Evolutionary conservation across 352 stramenopile species (phyloP), one percentile per base, ranked within the genome.

Genomic region (Peronospora belbahrii): DNA sequence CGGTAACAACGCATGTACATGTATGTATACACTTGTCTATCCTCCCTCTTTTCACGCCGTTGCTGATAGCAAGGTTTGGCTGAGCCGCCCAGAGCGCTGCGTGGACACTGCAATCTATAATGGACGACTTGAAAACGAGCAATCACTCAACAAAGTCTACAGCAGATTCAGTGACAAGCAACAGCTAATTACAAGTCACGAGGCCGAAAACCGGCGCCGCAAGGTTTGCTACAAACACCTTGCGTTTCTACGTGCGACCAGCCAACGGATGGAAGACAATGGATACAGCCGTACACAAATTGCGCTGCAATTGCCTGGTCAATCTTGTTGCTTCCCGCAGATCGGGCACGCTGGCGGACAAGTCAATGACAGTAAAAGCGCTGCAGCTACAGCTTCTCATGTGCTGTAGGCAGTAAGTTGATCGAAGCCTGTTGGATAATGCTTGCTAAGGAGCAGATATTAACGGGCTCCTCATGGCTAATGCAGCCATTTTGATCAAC

Each of bases 401-500:
- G 13, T 10, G n/a, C 30, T 19, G 30, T 6, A 19, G 6, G 30
- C 10, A 28, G 18, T 15, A 3, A 8, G 34, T 41, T 11, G 18
- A 28, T 18, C 27, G 28, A 30, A 23, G 19, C 24, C 6, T 6
- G 1, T 17, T n/a, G 22, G 28, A 59, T 48, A 36, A 40, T 36
- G 23, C 15, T 40, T 18, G 39, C n/a, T 2, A 5, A 15, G 4
- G 10, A 33, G 50, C 17, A 30, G 48, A 43, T 39, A 51, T 60
- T 45, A 59, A 59, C 17, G 18, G 44, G 18, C 35, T 42, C 43
- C 34, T 58, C 50, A 42, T 48, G 17, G 10, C 27, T 33, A 48
- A 33, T 24, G 36, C 44, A 58, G 50, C 52, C 33, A 44, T 54
- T n/a, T 46, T 2, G 27, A 35, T 40, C 45, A 51, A 52, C 47